Conservation (phyloP, 2,329 filamentous ascomycete species). For the Stagonosporopsis vannaccii region DNA sequence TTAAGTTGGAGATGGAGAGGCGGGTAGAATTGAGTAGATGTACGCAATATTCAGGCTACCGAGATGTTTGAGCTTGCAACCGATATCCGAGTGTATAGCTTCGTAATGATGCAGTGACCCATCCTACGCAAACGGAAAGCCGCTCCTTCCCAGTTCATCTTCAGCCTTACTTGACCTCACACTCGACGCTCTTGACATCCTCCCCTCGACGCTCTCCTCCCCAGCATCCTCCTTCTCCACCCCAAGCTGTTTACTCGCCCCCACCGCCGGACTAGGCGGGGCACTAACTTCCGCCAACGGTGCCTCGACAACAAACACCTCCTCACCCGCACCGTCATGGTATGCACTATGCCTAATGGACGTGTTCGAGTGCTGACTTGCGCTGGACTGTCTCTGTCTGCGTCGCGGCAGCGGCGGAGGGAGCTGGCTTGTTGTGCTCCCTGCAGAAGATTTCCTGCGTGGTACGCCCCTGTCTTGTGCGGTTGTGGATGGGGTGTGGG, state of each 20-base stretch:
- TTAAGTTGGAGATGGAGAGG: background rate
- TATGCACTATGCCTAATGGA: slow-evolving; percentile 14
- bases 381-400: slow-evolving; percentile 48
- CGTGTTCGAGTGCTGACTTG: slow-evolving; percentile 19
- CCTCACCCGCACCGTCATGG: slow-evolving; percentile 21
- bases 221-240: background rate
- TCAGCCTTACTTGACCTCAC: slow-evolving; percentile 3
- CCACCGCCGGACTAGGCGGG: slow-evolving; percentile 29
- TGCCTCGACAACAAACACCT: slow-evolving; percentile 43
- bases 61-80: background rate
- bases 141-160: background rate
- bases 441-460: slow-evolving; percentile 22
- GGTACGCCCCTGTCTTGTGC: slow-evolving; percentile 2
- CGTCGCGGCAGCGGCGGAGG: slow-evolving; percentile 59
- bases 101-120: background rate
- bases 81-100: background rate
- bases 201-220: background rate
- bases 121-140: slow-evolving; percentile 33
- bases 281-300: slow-evolving; percentile 34
- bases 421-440: slow-evolving; percentile 17
- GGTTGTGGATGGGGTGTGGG: slow-evolving; percentile 1
- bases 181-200: slow-evolving; percentile 5
- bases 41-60: background rate
- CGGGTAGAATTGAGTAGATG: background rate
- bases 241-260: slow-evolving; percentile 8